A percentile compares a stretch with the other conserved stretches of the same genome.
Conservation (phyloP, 2,329 filamentous ascomycete species). For the Grosmannia serpens region DNA sequence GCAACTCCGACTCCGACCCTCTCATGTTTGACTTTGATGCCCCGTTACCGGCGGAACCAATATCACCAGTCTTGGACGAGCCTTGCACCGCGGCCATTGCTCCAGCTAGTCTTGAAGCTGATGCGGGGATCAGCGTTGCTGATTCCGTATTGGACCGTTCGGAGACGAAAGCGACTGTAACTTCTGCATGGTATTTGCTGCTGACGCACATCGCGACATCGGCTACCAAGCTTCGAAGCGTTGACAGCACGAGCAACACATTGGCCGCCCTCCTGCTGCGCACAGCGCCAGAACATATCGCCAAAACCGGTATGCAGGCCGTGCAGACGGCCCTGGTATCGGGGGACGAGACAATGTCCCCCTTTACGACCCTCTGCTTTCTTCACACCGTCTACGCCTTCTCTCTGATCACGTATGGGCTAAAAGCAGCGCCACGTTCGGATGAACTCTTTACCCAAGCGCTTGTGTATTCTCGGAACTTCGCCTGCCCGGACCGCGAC, state of each 20-base stretch:
- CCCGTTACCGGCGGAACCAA: not conserved
- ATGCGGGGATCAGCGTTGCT: not conserved
- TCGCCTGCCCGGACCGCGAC: conserved; percentile 25
- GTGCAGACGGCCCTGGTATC: conserved; percentile 26
- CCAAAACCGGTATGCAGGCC: conserved; percentile 27
- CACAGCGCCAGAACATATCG: conserved; percentile 28
- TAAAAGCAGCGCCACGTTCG: conserved; percentile 22
- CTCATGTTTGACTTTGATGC: not conserved
- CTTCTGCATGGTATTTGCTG: conserved; percentile 32
- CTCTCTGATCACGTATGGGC: conserved; percentile 32
- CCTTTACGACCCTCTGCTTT: conserved; percentile 37
- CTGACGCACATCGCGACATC: conserved; percentile 34
- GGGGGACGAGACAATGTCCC: conserved; percentile 24
- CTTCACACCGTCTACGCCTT: conserved; percentile 40
- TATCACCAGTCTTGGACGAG: not conserved
- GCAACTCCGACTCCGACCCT: not conserved
- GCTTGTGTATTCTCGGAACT: conserved; percentile 28
- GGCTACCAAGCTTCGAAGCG: conserved; percentile 27
- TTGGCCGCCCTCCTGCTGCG: conserved; percentile 28
- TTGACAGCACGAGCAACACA: conserved; percentile 24
- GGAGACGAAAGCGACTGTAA: conserved; percentile 23
- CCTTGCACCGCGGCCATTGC: not conserved
- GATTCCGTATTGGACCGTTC: not conserved
- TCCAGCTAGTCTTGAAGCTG: not conserved
- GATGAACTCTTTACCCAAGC: conserved; percentile 34